Evolutionary conservation across 75 land plant genomes (phyloP).

Genomic region (Larix kaempferi): DNA sequence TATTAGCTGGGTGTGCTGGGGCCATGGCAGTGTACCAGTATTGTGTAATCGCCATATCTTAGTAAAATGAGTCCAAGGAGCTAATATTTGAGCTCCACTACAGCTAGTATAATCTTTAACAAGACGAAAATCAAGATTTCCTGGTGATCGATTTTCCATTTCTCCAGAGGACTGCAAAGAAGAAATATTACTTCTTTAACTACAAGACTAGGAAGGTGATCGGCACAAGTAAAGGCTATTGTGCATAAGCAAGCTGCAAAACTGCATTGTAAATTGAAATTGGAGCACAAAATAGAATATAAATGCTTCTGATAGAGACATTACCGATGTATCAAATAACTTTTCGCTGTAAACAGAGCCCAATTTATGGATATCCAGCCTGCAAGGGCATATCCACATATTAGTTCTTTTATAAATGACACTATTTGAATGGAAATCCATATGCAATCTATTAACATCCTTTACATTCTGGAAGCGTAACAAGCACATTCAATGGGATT

Average conservation of each 20-base stretch:
- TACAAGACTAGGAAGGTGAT: too few species aligned
- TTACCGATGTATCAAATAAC: too few species aligned
- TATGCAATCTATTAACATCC: not conserved
- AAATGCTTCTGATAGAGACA: too few species aligned
- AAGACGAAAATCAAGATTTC: slow-evolving; percentile 58
- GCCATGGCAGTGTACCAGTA: slow-evolving; percentile 66
- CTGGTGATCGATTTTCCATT: not conserved
- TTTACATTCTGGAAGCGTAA: slow-evolving; percentile 29
- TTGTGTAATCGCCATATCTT: slow-evolving; percentile 93
- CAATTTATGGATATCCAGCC: slow-evolving; percentile 76
- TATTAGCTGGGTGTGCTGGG: slow-evolving; percentile 53
- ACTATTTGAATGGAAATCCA: not conserved
- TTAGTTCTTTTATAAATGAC: not conserved
- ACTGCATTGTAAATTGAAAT: too few species aligned
- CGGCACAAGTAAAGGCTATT: too few species aligned
- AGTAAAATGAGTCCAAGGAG: slow-evolving; percentile 64
- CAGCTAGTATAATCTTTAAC: slow-evolving; percentile 52
- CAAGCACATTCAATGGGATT: slow-evolving; percentile 79
- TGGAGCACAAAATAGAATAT: too few species aligned
- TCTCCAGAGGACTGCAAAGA: slow-evolving; percentile 6
- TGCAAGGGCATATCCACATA: slow-evolving; percentile 16
- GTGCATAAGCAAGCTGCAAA: too few species aligned
- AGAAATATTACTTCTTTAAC: too few species aligned
- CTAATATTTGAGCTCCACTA: slow-evolving; percentile 63
- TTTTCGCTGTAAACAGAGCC: too few species aligned